Base-by-base conservation (phyloP, 2,329 filamentous ascomycete genomes). In the Fusarium aywerte region DNA sequence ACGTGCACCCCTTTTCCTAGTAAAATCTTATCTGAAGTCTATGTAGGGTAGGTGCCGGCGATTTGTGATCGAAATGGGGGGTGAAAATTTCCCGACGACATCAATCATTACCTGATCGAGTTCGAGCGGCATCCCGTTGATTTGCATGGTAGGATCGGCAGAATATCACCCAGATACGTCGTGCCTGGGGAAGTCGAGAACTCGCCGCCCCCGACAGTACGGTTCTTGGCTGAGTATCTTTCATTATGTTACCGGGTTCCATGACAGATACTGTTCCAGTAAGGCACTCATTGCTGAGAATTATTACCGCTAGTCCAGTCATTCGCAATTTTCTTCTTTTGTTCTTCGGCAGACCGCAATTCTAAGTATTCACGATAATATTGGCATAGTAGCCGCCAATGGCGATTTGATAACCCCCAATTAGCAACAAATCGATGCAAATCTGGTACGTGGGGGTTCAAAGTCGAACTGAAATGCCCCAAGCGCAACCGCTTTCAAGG, bases 131-230 rank as follows among this genome's bases (percentile, higher is more conserved):
- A 32, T 68, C 44, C 61, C 55, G 60, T 57, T 58, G 50, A 58
- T 66, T 42, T 65, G 56, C 61, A 66, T 66, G 27, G 31, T 40
- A 48, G 16, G 65, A 68, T 68, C 65, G 38, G 25, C 65, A 44
- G 44, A 23, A 38, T 35, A 21, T 51, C 55, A 35, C 21, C 65
- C 56, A 44, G 58, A 49, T 58, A 39, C 27, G 66, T 66, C 35
- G 36, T 43, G 25, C 36, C 62, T 53, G 43, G 31, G 65, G 54
- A 57, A 48, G 58, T 65, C 55, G 45, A 68, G 47, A 68, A 61
- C 51, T 57, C 44, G 65, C 52, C 56, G 47, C 27, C 52, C 50
- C 56, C 51, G 52, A 53, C 31, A 33, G 35, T 11, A 20, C n/a
- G 11, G 25, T 43, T 48, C 45, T 61, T 43, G 52, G 42, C 40